A percentile compares a stretch with the other conserved stretches of the same genome.
phyloP scores from a whole-genome alignment of 331 rosid genomes.

The Acacia concinna region DNA sequence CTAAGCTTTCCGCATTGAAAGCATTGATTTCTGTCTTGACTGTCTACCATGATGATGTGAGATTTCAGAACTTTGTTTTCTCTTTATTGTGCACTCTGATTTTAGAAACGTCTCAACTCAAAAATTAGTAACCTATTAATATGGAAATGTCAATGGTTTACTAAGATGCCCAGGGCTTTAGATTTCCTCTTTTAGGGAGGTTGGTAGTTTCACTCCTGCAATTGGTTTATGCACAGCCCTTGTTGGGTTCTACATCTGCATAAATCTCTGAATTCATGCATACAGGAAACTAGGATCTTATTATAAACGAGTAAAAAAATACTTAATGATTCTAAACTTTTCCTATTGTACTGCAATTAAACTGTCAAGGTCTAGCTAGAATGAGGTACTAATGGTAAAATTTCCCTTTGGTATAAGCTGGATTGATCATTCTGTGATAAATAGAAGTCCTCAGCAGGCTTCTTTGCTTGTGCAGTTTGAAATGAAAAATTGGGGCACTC shows the following conservation, averaged over 20 bases:
- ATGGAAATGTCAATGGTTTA: constrained; percentile 10
- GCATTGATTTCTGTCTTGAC: constrained; percentile 62
- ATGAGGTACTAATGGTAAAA: neutral
- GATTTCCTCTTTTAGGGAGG: neutral
- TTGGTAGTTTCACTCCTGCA: constrained; percentile 17
- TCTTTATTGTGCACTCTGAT: constrained; percentile 19
- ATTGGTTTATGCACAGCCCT: constrained; percentile 19
- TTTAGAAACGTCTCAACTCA: constrained; percentile 1
- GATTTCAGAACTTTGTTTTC: constrained; percentile 40
- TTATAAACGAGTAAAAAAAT: neutral
- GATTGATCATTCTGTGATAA: neutral
- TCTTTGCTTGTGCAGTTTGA: neutral
- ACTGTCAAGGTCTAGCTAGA: constrained; percentile 10
- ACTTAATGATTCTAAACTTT: constrained; percentile 5
- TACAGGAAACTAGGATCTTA: constrained; percentile 4
- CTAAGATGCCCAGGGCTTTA: constrained; percentile 12
- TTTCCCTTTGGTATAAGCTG: neutral
- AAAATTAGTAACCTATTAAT: neutral
- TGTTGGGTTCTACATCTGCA: neutral
- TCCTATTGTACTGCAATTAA: neutral
- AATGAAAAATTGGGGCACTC: constrained; percentile 2
- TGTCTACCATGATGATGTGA: constrained; percentile 63
- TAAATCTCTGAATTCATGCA: neutral
- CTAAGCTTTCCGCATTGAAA: constrained; percentile 74
- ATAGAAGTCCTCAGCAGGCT: neutral